Base-by-base conservation (phyloP, 768 basidiomycete species). In the Phlebiopsis gigantea region DNA sequence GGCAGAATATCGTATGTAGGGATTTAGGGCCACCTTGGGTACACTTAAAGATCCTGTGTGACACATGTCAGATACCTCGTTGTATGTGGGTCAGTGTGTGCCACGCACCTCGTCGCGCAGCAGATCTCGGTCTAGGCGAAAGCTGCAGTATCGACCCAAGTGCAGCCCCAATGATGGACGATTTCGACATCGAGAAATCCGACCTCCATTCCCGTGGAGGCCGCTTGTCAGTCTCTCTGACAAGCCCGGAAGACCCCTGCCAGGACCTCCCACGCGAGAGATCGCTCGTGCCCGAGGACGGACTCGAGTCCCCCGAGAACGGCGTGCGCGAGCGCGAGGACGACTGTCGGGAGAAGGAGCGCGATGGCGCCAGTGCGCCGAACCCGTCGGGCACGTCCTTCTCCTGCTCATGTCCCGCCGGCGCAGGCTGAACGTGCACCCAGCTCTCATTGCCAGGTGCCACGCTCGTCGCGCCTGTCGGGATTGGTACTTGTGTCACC, bases 131-230 rank as follows among this genome's bases (percentile, higher is more conserved):
- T 46, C 50, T 55, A 12, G 47, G 45, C 21, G 46, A 41, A 21
- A 45, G 29, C 19, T 51, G 43, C 30, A 71, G 55, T 8, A 70
- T 39, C 21, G 63, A 59, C 25, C 64, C 58, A 1, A 71, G 45
- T 5, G 62, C 46, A 6, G 58, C 52, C 4, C 58, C 57, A 15
- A 57, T 34, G 10, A 24, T 42, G 8, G 61, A 48, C 0, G 63
- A 55, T 22, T 63, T 58, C 5, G 59, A 60, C 67, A 70, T 67
- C 45, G 63, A 64, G 61, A 72, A 72, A 46, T 69, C 69, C 1
- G 69, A 56, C 30, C 71, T 57, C 71, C 71, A 72, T 29, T 69
- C 66, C 9, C 66, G 58, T 19, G 68, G 68, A 6, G 68, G 66
- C 9, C 66, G 60, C 60, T 64, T 68, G 17, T 58, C 46, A 21